Evolutionary conservation across 2,329 filamentous ascomycete genomes (phyloP).

Genomic region (Ophiostoma sp.): DNA sequence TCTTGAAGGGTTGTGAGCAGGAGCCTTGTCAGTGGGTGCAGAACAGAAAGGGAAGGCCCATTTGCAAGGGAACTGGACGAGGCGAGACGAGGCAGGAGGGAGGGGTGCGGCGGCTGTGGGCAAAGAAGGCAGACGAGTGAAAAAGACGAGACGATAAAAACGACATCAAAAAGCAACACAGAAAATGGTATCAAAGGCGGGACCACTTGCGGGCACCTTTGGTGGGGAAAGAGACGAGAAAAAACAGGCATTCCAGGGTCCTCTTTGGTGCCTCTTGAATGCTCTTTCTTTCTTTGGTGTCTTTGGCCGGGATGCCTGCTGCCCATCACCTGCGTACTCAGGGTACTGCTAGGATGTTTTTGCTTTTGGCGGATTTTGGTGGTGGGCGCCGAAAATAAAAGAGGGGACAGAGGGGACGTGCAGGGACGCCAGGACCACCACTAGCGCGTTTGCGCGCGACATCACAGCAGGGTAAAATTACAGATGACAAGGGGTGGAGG

Average conservation of each 20-base stretch:
- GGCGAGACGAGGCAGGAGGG: not conserved
- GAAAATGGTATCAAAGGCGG: not conserved
- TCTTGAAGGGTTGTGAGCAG: not conserved
- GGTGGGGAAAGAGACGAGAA: not conserved
- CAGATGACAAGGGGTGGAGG: conserved; percentile 1
- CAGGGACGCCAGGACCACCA: not conserved
- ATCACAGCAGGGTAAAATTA: conserved; percentile 11
- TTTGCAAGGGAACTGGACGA: not conserved
- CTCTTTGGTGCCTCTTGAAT: not conserved
- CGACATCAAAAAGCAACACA: not conserved
- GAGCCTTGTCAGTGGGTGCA: not conserved
- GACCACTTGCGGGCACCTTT: not conserved
- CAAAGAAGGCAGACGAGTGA: not conserved
- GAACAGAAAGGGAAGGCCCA: not conserved
- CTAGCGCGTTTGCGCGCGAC: conserved; percentile 19
- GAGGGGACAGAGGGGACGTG: conserved; percentile 6
- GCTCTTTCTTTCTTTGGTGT: not conserved
- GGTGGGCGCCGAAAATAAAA: conserved; percentile 3
- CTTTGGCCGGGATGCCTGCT: conserved; percentile 20
- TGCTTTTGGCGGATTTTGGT: not conserved
- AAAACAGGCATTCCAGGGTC: conserved; percentile 4
- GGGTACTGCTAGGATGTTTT: conserved; percentile 18
- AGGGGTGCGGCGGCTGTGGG: not conserved
- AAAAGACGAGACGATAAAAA: not conserved
- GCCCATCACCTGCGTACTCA: conserved; percentile 18